Base-by-base conservation (phyloP, 257 asterid genomes). In the Lycium barbarum region DNA sequence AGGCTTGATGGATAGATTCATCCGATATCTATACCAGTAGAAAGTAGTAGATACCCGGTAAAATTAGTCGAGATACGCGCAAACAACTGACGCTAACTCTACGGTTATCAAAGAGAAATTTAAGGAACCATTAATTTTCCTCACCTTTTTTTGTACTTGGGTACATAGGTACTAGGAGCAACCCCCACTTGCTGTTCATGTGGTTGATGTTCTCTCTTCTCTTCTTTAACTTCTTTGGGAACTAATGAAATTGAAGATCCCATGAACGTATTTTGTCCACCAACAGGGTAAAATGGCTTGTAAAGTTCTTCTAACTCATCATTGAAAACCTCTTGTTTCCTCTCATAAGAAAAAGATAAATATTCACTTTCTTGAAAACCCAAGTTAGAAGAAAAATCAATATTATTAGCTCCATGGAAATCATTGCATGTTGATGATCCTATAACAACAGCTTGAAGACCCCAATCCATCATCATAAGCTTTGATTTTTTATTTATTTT, bases 121-220 rank as follows among this genome's bases (percentile, higher is more conserved):
- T 18, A 22, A 66, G 47, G 6, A 14, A 62, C 20, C 6, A 38
- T 59, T 36, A 13, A 80, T 18, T 33, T 47, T 59, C 80, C 87
- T 26, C 47, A 95, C 99, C 99, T 96, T 91, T 85, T 93, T 88
- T 91, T 96, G 91, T 93, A 92, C 65, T 93, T 96, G 6, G 98
- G 95, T 1, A 90, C 84, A 79, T 88, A 90, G 3, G 90, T 54
- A 1, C 84, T 51, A 20, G 79, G 86, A 83, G 15, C 45, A 55
- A 26, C 82, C 83, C 38, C 7, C 7, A 61, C 66, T 13, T 87
- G 74, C 36, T 65, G 88, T 9, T 86, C 87, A 3, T 71, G 87
- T 6, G 5, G 83, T 22, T 68, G 78, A 22, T 63, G 83, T 15
- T 20, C 79, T 61, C 33, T 51, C 14, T 63, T 36, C 11, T 87